Base-by-base conservation (phyloP, 2,329 filamentous ascomycete species). In the Epichloe sibirici region DNA sequence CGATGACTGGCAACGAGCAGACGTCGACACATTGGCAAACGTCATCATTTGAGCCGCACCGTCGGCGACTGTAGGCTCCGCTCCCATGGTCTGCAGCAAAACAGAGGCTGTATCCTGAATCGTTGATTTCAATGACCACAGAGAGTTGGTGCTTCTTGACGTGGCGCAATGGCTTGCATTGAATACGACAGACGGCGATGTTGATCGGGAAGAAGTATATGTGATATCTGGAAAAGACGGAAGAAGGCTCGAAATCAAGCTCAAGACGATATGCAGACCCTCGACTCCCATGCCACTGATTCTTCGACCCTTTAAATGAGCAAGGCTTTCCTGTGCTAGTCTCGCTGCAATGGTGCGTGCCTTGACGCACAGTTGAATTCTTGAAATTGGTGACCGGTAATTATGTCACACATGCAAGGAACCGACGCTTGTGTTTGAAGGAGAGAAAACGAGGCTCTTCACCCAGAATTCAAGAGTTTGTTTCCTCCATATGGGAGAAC, bases 331-430 rank as follows among this genome's bases (percentile, higher is more conserved):
- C 37, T 31, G 8, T 31, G 39, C 34, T 38, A 17, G 39, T 23
- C 45, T 49, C 38, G 40, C 45, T 39, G 13, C 38, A 37, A 40
- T 34, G 2, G 12, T 15, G 31, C 21, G 45, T 43, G 34, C 17
- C 39, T 28, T n/a, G 45, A 49, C 39, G 35, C 49, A 54, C 48
- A 39, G 40, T 9, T 34, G 42, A 39, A 21, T 49, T 37, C 44
- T 47, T 13, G 17, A 48, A 12, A 5, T 47, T 40, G 15, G 43
- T 42, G 52, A 55, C 52, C 46, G 52, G 45, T 45, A 48, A 49
- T 51, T 2, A 56, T 53, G 53, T 56, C 52, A 56, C 55, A 53
- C 56, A 57, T 55, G 55, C 28, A 43, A 57, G 54, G 52, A 57
- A 55, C 56, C 31, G 28, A 53, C 45, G 48, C 45, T 40, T 17